Conservation (phyloP, 306 rosid species). For the Argentina anserina region DNA sequence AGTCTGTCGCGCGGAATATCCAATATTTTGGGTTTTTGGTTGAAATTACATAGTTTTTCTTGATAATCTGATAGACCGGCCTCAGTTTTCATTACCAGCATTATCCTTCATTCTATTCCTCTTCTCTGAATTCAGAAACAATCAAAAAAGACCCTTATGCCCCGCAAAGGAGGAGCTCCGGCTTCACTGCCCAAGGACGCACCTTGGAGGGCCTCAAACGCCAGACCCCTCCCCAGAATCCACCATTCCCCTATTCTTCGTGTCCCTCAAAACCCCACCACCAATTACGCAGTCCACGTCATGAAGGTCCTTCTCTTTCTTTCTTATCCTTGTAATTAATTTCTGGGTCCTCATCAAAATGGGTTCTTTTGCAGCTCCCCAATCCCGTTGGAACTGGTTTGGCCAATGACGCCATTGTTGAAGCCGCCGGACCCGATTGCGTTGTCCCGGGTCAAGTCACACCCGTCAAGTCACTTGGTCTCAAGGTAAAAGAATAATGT, state of each 20-base stretch:
- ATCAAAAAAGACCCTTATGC: constrained; percentile 33
- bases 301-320: constrained; percentile 55
- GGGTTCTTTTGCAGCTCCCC: constrained; percentile 43
- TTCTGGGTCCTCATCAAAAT: not conserved
- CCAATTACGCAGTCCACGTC: constrained; percentile 58
- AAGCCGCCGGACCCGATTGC: constrained; percentile 95
- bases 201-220: constrained; percentile 72
- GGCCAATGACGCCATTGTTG: constrained; percentile 73
- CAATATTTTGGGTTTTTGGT: no score
- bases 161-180: constrained; percentile 47
- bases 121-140: not conserved
- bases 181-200: constrained; percentile 64
- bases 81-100: not conserved
- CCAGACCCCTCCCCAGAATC: constrained; percentile 70
- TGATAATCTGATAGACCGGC: not conserved
- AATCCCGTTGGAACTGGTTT: constrained; percentile 78
- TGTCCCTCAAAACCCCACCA: constrained; percentile 51
- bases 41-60: no score
- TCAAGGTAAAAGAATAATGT: constrained; percentile 48
- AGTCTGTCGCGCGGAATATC: no score
- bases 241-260: constrained; percentile 76
- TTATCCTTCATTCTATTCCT: constrained; percentile 2
- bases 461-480: constrained; percentile 73
- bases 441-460: constrained; percentile 71
- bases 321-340: not conserved